These are phyloP conservation scores for Beauveria brongniartii DNA, from an alignment of 2,329 filamentous ascomycete genomes.

Conservation along the genomic window DNA sequence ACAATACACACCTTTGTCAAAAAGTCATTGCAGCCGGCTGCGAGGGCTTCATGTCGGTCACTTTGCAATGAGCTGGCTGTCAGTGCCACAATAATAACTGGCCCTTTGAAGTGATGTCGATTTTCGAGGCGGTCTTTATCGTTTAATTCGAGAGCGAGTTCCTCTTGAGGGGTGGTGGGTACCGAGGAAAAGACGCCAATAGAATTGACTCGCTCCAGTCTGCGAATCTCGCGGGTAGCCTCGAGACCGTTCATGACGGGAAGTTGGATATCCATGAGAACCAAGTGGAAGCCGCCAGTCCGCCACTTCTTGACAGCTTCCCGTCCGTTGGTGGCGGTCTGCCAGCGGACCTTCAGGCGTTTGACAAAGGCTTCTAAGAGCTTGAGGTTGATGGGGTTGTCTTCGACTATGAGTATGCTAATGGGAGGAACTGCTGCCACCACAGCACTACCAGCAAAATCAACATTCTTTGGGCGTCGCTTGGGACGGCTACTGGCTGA, in stretches of 20 bases:
- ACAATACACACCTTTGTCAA: constrained; percentile 73
- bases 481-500: constrained; percentile 36
- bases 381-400: constrained; percentile 95
- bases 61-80: constrained; percentile 92
- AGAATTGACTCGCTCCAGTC: constrained; percentile 81
- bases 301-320: constrained; percentile 94
- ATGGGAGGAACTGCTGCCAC: constrained; percentile 87
- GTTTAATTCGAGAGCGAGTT: constrained; percentile 37
- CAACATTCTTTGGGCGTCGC: constrained; percentile 45
- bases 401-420: constrained; percentile 94
- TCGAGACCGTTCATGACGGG: constrained; percentile 95
- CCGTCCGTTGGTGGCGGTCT: constrained; percentile 90
- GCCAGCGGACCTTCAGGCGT: constrained; percentile 88
- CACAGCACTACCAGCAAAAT: constrained; percentile 46
- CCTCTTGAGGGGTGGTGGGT: constrained; percentile 44
- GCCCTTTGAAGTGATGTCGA: constrained; percentile 76
- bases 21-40: constrained; percentile 96
- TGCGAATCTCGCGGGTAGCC: constrained; percentile 87
- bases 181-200: constrained; percentile 84
- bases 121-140: constrained; percentile 64
- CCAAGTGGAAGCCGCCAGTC: constrained; percentile 84
- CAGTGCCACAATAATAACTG: constrained; percentile 94
- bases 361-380: constrained; percentile 95
- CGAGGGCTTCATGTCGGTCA: constrained; percentile 88
- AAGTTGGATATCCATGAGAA: constrained; percentile 97